Conservation (phyloP, 345 rosid genomes). For the Pelargonium nanum region DNA sequence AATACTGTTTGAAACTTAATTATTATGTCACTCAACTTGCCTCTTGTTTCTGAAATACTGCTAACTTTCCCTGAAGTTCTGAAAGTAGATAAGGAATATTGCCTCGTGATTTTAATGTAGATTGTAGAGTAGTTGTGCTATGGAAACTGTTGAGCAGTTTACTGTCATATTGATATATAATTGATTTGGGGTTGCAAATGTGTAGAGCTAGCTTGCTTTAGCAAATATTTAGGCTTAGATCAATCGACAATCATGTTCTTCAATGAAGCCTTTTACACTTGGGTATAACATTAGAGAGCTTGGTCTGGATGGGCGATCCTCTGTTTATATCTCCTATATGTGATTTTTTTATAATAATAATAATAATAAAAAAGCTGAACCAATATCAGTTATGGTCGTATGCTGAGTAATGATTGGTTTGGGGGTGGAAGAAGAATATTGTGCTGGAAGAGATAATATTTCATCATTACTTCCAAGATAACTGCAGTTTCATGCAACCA, state of each 20-base stretch:
- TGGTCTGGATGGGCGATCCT: no score
- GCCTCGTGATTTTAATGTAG: not conserved
- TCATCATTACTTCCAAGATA: not conserved
- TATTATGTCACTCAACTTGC: not conserved
- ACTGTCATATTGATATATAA: not conserved
- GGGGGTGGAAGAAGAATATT: not conserved
- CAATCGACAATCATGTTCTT: not conserved
- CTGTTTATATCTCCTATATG: not conserved
- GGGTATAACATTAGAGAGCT: no score
- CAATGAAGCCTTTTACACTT: no score
- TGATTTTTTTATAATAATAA: no score
- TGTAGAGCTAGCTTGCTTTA: no score
- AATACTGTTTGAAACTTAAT: not conserved
- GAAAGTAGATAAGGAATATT: not conserved
- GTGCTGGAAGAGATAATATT: not conserved
- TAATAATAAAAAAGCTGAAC: not conserved
- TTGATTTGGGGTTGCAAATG: not conserved
- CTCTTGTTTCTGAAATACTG: not conserved
- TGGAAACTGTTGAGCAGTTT: not conserved
- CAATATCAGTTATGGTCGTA: not conserved
- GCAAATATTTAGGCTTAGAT: not conserved
- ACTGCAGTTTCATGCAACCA: not conserved
- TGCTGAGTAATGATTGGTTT: not conserved
- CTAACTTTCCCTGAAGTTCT: not conserved
- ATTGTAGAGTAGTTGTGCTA: not conserved